Evolutionary conservation across 2,329 filamentous ascomycete species (phyloP), one percentile per base, ranked within the genome.

Genomic region (Cladobotryum protrusum): DNA sequence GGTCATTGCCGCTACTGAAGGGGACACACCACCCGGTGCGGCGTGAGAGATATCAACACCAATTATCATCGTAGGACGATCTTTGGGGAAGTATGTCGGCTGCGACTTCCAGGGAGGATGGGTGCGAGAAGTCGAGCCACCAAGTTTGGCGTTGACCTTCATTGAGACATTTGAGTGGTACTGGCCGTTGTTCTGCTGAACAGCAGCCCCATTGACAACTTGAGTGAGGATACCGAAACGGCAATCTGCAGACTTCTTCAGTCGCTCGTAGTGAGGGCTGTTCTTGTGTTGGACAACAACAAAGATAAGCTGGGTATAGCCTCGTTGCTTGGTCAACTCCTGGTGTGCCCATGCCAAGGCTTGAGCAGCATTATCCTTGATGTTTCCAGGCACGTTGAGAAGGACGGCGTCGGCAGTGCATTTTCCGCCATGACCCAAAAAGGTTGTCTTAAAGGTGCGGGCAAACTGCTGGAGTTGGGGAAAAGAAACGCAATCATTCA

Each of bases 71-170:
- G 89, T 93, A 1, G 67, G 64, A 0, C 83, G 78, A 0, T 61
- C 63, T 1, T 63, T 62, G 0, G 68, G 68, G 45, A 71, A 71
- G 52, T 67, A 71, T 0, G 61, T 67, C 0, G 54, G 44, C 41
- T 52, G 47, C 0, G 59, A 53, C 43, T 62, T 66, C 66, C 67
- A 70, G 0, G 68, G 62, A 5, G 65, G 59, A 12, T 56, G 54
- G 1, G 67, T 68, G 41, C 65, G 74, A 47, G 72, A 83, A 1
- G 89, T 96, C 0, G 81, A 78, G 5, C 93, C 93, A 13, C 93
- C 93, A 2, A 99, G 78, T 72, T 99, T 99, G 3, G 89, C 87
- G 60, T 99, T 97, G 57, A 99, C 83, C 72, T 99, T 99, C 89
- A 99, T 93, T 56, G 83, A 80, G 0, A 99, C 89, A 54, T 99